Percentiles rank a stretch among this genome's conserved stretches.
Evolutionary conservation across 2,329 filamentous ascomycete genomes (phyloP).

Genomic region (Colletotrichum sublineola): DNA sequence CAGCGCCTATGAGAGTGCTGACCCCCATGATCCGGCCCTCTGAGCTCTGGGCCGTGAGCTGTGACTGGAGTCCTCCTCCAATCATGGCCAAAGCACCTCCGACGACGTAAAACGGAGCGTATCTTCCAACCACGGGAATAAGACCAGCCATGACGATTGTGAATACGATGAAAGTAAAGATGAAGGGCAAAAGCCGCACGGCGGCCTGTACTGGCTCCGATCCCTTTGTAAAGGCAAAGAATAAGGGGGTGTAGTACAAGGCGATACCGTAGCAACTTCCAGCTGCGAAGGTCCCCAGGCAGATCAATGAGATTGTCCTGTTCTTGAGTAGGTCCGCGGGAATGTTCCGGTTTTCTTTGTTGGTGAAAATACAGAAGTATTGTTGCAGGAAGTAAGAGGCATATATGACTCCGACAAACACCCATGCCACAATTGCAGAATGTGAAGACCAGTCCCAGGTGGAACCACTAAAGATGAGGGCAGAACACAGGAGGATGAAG

Average conservation of each 20-base stretch:
- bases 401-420: slow-evolving; percentile 59
- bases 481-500: slow-evolving; percentile 59
- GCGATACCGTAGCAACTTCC: slow-evolving; percentile 55
- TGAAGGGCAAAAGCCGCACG: slow-evolving; percentile 58
- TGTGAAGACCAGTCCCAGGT: slow-evolving; percentile 62
- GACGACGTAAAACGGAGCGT: slow-evolving; percentile 51
- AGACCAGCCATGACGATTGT: slow-evolving; percentile 54
- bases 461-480: slow-evolving; percentile 64
- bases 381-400: slow-evolving; percentile 63
- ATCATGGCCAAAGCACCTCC: slow-evolving; percentile 47
- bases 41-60: slow-evolving; percentile 45
- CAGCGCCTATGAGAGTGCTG: slow-evolving; percentile 50
- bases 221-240: slow-evolving; percentile 64
- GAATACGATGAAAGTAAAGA: slow-evolving; percentile 54
- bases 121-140: slow-evolving; percentile 55
- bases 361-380: slow-evolving; percentile 59
- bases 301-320: slow-evolving; percentile 57
- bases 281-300: slow-evolving; percentile 54
- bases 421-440: slow-evolving; percentile 60
- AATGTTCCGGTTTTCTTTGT: slow-evolving; percentile 57
- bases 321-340: slow-evolving; percentile 57
- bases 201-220: slow-evolving; percentile 57
- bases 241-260: slow-evolving; percentile 68
- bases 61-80: slow-evolving; percentile 47
- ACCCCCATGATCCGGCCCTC: slow-evolving; percentile 50